Conservation (phyloP, 2,329 filamentous ascomycete genomes). For the Thielaviopsis ethacetica region DNA sequence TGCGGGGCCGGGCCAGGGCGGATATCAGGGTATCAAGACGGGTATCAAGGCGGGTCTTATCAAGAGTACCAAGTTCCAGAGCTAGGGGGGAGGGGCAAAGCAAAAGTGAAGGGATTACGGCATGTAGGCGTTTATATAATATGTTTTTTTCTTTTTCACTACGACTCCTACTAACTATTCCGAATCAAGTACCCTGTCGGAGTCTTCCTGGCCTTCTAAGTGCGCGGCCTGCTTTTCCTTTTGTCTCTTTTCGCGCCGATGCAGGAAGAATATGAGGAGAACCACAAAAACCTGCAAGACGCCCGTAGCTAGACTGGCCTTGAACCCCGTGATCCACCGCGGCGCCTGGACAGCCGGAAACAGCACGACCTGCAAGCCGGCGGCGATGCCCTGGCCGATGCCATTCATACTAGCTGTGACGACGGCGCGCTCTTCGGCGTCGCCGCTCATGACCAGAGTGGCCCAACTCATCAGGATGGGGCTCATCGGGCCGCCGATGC, state of each 20-base stretch:
- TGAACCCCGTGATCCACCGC: constrained; percentile 18
- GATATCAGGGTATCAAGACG: constrained; percentile 81
- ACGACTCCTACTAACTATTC: too few relatives aligned
- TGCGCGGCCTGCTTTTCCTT: not conserved
- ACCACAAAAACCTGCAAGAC: constrained; percentile 19
- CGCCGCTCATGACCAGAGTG: constrained; percentile 21
- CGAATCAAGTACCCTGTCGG: too few relatives aligned
- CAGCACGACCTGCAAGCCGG: constrained; percentile 23
- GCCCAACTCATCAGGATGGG: constrained; percentile 25
- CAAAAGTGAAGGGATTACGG: constrained; percentile 11
- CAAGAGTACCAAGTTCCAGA: constrained; percentile 79
- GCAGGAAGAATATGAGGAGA: constrained; percentile 13
- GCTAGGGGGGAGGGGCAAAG: constrained; percentile 3
- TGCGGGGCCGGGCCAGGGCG: constrained; percentile 67
- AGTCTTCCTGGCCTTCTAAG: too few relatives aligned
- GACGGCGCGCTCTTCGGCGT: constrained; percentile 25
- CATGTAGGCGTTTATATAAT: constrained; percentile 4
- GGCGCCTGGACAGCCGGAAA: constrained; percentile 22
- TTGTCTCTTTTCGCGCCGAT: not conserved
- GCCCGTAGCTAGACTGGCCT: constrained; percentile 19
- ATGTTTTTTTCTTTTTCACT: not conserved
- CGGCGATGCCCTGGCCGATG: constrained; percentile 25
- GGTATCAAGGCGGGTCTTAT: constrained; percentile 91
- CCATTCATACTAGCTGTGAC: constrained; percentile 28
- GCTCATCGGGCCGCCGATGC: constrained; percentile 21